Evolutionary conservation across 2,329 filamentous ascomycete genomes (phyloP).

Genomic region (Trichophyton rubrum): DNA sequence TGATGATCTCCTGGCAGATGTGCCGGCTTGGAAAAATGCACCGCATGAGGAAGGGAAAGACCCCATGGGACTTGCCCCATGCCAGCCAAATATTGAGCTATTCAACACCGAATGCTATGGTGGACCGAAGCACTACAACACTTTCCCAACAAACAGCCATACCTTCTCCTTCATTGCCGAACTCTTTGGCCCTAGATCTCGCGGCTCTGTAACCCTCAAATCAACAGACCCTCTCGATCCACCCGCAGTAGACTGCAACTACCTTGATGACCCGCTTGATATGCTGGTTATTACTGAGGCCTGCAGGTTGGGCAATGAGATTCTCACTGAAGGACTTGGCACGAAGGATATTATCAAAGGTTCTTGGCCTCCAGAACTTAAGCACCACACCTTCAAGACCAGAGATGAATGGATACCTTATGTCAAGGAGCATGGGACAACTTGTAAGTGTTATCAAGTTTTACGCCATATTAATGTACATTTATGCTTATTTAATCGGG

Average conservation of each 20-base stretch:
- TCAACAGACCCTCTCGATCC: slow-evolving; percentile 24
- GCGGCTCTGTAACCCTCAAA: slow-evolving; percentile 35
- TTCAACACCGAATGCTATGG: slow-evolving; percentile 52
- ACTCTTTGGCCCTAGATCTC: slow-evolving; percentile 45
- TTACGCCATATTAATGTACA: slow-evolving; percentile 31
- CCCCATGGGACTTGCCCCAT: slow-evolving; percentile 47
- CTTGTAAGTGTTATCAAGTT: slow-evolving; percentile 35
- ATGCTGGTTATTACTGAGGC: slow-evolving; percentile 48
- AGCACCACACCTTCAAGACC: slow-evolving; percentile 41
- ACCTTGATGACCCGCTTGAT: slow-evolving; percentile 42
- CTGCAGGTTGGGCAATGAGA: slow-evolving; percentile 47
- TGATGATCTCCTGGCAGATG: slow-evolving; percentile 45
- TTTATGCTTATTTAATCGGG: slow-evolving; percentile 34
- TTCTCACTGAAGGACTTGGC: slow-evolving; percentile 44
- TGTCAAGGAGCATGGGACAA: slow-evolving; percentile 48
- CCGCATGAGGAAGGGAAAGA: slow-evolving; percentile 41
- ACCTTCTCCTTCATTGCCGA: slow-evolving; percentile 48
- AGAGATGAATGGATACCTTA: slow-evolving; percentile 48
- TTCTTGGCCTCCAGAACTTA: slow-evolving; percentile 43
- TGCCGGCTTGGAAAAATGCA: slow-evolving; percentile 43
- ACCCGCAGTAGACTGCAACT: slow-evolving; percentile 38
- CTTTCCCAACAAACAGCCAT: slow-evolving; percentile 43
- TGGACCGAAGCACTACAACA: slow-evolving; percentile 45
- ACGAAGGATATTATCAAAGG: slow-evolving; percentile 49
- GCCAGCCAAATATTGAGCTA: slow-evolving; percentile 50